These are phyloP conservation scores for Penicillium digitatum DNA, from an alignment of 2,329 filamentous ascomycete species.

Conservation along the genomic window DNA sequence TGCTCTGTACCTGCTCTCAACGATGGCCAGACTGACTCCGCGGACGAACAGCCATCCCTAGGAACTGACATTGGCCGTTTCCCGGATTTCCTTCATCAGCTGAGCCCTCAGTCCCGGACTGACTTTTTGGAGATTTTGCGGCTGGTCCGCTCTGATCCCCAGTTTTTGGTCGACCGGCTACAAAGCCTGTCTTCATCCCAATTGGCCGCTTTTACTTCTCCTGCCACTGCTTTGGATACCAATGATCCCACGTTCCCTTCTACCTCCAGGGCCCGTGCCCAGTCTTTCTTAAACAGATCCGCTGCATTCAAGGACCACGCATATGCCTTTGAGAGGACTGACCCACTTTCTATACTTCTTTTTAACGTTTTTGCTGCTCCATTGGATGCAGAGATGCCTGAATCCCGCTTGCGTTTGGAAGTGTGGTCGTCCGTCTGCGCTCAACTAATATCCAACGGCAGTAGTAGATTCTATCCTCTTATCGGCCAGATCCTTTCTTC, in stretches of 20 bases:
- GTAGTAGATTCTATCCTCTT: constrained; percentile 72
- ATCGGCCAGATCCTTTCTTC: constrained; percentile 80
- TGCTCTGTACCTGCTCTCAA: constrained; percentile 34
- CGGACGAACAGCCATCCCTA: constrained; percentile 32
- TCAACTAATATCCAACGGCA: constrained; percentile 72
- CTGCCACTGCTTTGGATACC: constrained; percentile 73
- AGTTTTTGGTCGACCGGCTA: constrained; percentile 81
- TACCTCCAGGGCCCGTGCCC: constrained; percentile 49
- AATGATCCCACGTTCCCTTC: constrained; percentile 78
- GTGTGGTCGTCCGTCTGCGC: constrained; percentile 88
- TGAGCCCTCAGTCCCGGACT: constrained; percentile 70
- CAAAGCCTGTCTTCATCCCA: constrained; percentile 71
- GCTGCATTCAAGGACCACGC: constrained; percentile 71
- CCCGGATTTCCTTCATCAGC: constrained; percentile 53
- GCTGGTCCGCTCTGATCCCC: constrained; percentile 77
- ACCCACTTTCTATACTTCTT: constrained; percentile 77
- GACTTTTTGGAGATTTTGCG: constrained; percentile 75
- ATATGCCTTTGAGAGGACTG: constrained; percentile 82
- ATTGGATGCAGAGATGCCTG: constrained; percentile 72
- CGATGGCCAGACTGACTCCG: constrained; percentile 35
- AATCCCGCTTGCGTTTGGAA: constrained; percentile 73
- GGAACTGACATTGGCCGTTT: constrained; percentile 37
- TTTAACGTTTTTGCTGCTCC: constrained; percentile 88
- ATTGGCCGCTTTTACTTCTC: constrained; percentile 70
- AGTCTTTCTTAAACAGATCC: constrained; percentile 32